These are phyloP conservation scores for Trametes cinnabarina DNA, from an alignment of 768 basidiomycete species.

Conservation along the genomic window DNA sequence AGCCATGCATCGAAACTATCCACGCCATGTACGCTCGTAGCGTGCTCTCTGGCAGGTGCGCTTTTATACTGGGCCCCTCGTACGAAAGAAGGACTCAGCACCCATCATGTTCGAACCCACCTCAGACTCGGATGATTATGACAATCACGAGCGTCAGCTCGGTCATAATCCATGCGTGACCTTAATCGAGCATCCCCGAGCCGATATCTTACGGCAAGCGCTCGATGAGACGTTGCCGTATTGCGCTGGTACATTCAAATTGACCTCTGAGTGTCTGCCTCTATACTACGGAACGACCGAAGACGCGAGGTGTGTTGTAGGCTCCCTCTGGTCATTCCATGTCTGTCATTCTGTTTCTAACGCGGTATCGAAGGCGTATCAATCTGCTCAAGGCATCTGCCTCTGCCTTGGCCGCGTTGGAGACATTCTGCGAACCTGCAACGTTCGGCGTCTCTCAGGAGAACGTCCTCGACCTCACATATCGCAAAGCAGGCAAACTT, in stretches of 20 bases:
- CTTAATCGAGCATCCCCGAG: neutral
- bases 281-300: slow-evolving; percentile 13
- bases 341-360: neutral
- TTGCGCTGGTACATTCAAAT: neutral
- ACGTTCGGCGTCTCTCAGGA: slow-evolving; percentile 38
- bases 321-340: no score
- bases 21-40: neutral
- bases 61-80: no score
- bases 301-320: neutral
- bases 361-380: slow-evolving; percentile 6
- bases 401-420: slow-evolving; percentile 27
- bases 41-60: neutral
- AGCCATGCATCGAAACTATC: neutral
- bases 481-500: slow-evolving; percentile 45
- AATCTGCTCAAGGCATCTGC: slow-evolving; percentile 12
- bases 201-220: neutral
- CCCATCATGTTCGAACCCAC: slow-evolving; percentile 3
- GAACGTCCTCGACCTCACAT: slow-evolving; percentile 41
- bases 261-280: neutral
- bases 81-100: no score
- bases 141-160: neutral
- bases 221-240: neutral
- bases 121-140: slow-evolving; percentile 7
- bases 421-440: slow-evolving; percentile 37
- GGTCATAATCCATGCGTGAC: neutral